Evolutionary conservation across 164 flowering plant species (phyloP).

Genomic region (Vitis amurensis): DNA sequence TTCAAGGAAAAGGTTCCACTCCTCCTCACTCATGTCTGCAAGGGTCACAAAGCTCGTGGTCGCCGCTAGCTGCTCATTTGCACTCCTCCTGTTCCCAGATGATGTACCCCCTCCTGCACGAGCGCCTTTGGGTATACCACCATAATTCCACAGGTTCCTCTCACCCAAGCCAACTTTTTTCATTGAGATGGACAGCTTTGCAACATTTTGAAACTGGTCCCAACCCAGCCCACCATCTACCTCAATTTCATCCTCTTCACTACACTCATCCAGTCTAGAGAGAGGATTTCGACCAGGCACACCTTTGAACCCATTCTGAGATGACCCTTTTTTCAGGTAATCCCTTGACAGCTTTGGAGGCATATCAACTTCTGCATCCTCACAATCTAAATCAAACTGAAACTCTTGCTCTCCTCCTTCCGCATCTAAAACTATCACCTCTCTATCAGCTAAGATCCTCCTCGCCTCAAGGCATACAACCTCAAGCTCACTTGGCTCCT

Average conservation of each 20-base stretch:
- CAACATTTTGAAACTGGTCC: conserved; percentile 11
- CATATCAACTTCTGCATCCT: conserved; percentile 6
- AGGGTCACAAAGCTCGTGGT: conserved; percentile 27
- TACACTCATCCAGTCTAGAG: conserved; percentile 8
- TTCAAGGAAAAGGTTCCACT: conserved; percentile 26
- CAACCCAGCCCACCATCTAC: neutral
- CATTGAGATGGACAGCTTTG: conserved; percentile 14
- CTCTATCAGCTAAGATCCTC: conserved; percentile 14
- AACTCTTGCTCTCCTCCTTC: conserved; percentile 10
- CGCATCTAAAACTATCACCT: neutral
- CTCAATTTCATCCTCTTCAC: conserved; percentile 16
- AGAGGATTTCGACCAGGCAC: conserved; percentile 7
- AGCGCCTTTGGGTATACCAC: conserved; percentile 2
- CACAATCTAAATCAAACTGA: conserved; percentile 21
- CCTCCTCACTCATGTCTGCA: conserved; percentile 27
- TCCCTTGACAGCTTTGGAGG: conserved; percentile 4
- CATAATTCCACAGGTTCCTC: neutral
- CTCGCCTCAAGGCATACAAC: conserved; percentile 28
- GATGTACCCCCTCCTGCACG: neutral
- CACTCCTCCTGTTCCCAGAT: conserved; percentile 16
- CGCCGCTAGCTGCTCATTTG: conserved; percentile 23
- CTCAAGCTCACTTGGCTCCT: conserved; percentile 36
- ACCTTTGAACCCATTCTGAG: neutral
- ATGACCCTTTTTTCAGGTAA: neutral
- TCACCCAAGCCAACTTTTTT: conserved; percentile 11